phyloP scores from a whole-genome alignment of 2,329 filamentous ascomycete genomes.

The Curvularia sp. region DNA sequence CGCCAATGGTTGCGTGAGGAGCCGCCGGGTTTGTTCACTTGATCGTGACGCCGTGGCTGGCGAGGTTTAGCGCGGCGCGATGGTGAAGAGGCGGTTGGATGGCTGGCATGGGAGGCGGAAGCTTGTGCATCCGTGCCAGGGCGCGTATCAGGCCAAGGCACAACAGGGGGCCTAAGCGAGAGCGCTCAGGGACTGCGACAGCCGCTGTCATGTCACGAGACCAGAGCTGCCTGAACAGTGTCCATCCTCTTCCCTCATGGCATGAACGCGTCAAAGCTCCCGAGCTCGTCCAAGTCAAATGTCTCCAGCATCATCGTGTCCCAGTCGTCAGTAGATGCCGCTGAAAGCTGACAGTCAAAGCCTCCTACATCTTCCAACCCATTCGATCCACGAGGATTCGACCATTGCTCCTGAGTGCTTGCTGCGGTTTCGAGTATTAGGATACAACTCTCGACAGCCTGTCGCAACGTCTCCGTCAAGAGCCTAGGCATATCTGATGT shows the following conservation, averaged over 20 bases:
- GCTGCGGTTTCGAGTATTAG: slow-evolving; percentile 32
- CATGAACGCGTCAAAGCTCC: slow-evolving; percentile 12
- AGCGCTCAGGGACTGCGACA: slow-evolving; percentile 8
- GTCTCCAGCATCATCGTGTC: slow-evolving; percentile 27
- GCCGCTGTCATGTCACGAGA: slow-evolving; percentile 15
- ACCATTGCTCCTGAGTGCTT: slow-evolving; percentile 5
- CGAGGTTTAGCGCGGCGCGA: slow-evolving; percentile 9
- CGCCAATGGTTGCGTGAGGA: slow-evolving; percentile 20
- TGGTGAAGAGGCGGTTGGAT: slow-evolving; percentile 8
- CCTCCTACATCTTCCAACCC: neutral
- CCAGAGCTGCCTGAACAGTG: neutral
- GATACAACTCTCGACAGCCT: slow-evolving; percentile 26
- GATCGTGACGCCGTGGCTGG: slow-evolving; percentile 13
- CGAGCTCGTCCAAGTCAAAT: slow-evolving; percentile 19
- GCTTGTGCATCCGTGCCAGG: slow-evolving; percentile 23
- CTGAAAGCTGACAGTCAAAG: slow-evolving; percentile 18
- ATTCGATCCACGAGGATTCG: neutral
- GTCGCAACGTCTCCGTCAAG: slow-evolving; percentile 28
- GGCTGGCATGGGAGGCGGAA: slow-evolving; percentile 16
- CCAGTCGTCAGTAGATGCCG: slow-evolving; percentile 29
- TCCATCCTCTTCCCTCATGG: neutral
- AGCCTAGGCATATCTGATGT: slow-evolving; percentile 22
- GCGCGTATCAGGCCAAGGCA: slow-evolving; percentile 18
- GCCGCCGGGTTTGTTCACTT: slow-evolving; percentile 4
- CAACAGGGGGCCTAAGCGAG: slow-evolving; percentile 13